Evolutionary conservation across 139 green algal genomes (phyloP), one percentile per base, ranked within the genome.

Genomic region (Nannochloris sp.): DNA sequence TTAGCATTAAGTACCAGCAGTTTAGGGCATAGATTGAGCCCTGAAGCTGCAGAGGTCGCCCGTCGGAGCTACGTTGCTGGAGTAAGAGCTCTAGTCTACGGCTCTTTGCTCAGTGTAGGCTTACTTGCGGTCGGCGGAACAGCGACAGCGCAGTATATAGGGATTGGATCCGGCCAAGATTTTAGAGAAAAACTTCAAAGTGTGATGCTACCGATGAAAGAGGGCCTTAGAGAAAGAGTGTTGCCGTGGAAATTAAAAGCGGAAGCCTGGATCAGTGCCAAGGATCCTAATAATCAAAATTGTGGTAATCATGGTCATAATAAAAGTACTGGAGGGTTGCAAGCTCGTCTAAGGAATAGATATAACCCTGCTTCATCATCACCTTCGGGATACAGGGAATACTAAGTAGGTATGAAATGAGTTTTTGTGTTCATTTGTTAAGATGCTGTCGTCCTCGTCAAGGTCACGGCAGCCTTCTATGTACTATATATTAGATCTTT

Each of bases 41-140:
- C 67, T 30, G 54, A 77, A 45, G 56, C 70, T 2, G 24, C 19
- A 4, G 70, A 77, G 46, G 61, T 76, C 12, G 70, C 70, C 13
- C 38, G 30, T 15, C 35, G 70, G 5, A 37, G 23, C 8, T 68
- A 68, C 6, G 44, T 56, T n/a, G 61, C 37, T 34, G 61, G 61
- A 23, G 23, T 68, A 8, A 36, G 61, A 8, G 27, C 44, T 2
- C 37, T 68, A 13, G 44, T 68, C 4, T 68, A 68, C 24, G 61
- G 61, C 23, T 44, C 61, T 15, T 24, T 62, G 23, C 33, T 24
- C 6, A 23, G 10, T 10, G 23, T 30, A 38, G 61, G 10, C 1
- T 37, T 45, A 27, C 13, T 63, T 8, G 25, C 61, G 4, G n/a
- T 68, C 9, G 23, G 14, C 7, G 61, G 44, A 32, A 56, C 27